A percentile compares a stretch with the other conserved stretches of the same genome.
phyloP scores from a whole-genome alignment of 768 basidiomycete genomes.

The Pisolithus marmoratus region DNA sequence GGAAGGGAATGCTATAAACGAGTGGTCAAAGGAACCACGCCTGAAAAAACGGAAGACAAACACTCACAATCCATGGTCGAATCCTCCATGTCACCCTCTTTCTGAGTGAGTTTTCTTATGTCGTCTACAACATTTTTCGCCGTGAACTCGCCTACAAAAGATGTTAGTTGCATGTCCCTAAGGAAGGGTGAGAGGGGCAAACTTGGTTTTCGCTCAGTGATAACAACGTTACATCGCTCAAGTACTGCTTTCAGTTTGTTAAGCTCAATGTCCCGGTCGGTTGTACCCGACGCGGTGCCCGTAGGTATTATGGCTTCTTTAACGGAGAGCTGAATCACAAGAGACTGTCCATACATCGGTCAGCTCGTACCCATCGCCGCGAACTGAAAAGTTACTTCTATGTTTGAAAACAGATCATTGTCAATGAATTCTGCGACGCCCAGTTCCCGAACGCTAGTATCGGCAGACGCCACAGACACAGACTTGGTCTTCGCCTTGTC shows the following conservation, averaged over 20 bases:
- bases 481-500: conserved; percentile 60
- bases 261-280: conserved; percentile 82
- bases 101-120: conserved; percentile 40
- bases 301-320: conserved; percentile 88
- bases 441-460: conserved; percentile 77
- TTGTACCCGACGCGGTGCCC: conserved; percentile 64
- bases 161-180: neutral
- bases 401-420: conserved; percentile 93
- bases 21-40: conserved; percentile 16
- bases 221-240: conserved; percentile 85
- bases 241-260: conserved; percentile 81
- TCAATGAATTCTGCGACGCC: conserved; percentile 91
- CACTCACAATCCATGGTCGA: conserved; percentile 10
- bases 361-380: neutral
- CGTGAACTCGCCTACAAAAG: conserved; percentile 69
- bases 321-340: conserved; percentile 94
- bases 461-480: conserved; percentile 88
- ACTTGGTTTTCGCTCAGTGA: conserved; percentile 90
- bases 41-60: neutral
- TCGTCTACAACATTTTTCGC: conserved; percentile 78
- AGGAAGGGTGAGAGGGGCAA: conserved; percentile 16
- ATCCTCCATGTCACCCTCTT: conserved; percentile 15
- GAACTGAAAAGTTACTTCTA: conserved; percentile 54
- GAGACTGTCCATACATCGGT: conserved; percentile 48
- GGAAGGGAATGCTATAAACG: conserved; percentile 66